Evolutionary conservation across 495 filamentous ascomycete species (phyloP), one percentile per base, ranked within the genome.

Genomic region (Penicillium subrubescens): DNA sequence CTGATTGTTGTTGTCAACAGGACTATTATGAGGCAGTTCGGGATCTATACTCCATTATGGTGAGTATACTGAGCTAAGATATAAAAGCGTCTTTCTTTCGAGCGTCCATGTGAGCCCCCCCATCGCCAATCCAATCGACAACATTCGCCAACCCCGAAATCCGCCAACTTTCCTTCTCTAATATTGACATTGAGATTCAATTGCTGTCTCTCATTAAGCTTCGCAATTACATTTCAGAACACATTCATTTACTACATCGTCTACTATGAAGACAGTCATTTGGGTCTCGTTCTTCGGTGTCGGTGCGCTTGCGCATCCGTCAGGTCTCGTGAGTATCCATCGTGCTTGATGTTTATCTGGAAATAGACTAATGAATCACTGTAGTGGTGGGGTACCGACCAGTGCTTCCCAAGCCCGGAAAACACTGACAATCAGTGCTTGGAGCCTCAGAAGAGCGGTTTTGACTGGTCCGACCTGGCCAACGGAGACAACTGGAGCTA

Each of bases 381-480:
- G 8, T 52, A 75, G 75, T 76, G 73, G 75, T 94, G 91, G 85
- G 76, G 79, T 68, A 81, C 83, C 62, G 83, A 87, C 59, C 72
- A 80, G 35, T 76, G 84, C 53, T 96, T 88, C 78, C 78, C 81
- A 44, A 90, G 83, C 77, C 92, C 93, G 7, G 79, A 80, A 46
- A 96, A 93, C 80, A 90, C 86, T 71, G 81, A 93, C 79, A 94
- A 96, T 77, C 73, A 88, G 46, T 96, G 93, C 79, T 86, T 82
- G 39, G 70, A 81, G 17, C 67, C 87, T 60, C 90, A 94, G 73
- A 71, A 80, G 33, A 55, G 65, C 33, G 93, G 93, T n/a, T 92
- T 90, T 69, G 84, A 89, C 82, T 97, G 88, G 86, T 77, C 73
- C 57, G 84, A 88, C 63, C 82, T 95, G 10, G 67, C 66, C 35